Conservation (phyloP, 2,329 filamentous ascomycete genomes). For the Sporothrix protearum region DNA sequence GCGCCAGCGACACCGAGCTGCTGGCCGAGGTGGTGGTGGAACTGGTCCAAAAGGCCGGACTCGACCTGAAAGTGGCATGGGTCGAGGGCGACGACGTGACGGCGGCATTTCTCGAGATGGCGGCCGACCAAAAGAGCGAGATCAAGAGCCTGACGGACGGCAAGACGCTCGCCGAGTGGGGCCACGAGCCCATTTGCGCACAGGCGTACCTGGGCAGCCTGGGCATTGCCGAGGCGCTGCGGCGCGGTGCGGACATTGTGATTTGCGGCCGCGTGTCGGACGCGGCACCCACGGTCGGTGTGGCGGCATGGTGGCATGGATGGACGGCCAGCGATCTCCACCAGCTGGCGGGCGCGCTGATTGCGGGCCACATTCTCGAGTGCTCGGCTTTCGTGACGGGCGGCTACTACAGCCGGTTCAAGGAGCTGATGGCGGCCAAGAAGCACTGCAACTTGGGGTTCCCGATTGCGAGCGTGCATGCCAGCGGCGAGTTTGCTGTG, state of each 20-base stretch:
- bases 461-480: slow-evolving; percentile 25
- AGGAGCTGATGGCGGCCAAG: slow-evolving; percentile 28
- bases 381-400: slow-evolving; percentile 33
- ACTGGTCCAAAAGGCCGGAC: slow-evolving; percentile 28
- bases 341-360: slow-evolving; percentile 28
- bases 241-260: slow-evolving; percentile 30
- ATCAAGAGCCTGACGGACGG: slow-evolving; percentile 25
- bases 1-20: slow-evolving; percentile 33
- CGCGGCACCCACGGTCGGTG: slow-evolving; percentile 28
- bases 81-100: slow-evolving; percentile 36
- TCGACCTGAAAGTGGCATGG: slow-evolving; percentile 35
- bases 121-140: slow-evolving; percentile 18
- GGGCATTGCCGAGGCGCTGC: slow-evolving; percentile 26
- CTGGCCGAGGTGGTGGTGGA: slow-evolving; percentile 26
- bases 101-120: slow-evolving; percentile 24
- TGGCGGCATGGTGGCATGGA: slow-evolving; percentile 29
- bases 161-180: slow-evolving; percentile 25
- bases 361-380: slow-evolving; percentile 32
- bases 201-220: slow-evolving; percentile 31
- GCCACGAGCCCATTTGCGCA: slow-evolving; percentile 26
- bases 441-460: slow-evolving; percentile 30
- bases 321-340: slow-evolving; percentile 28
- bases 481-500: slow-evolving; percentile 23
- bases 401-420: slow-evolving; percentile 34
- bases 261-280: slow-evolving; percentile 30